A percentile compares a stretch with the other conserved stretches of the same genome.
phyloP scores from a whole-genome alignment of 2,329 filamentous ascomycete genomes.

The Biscogniauxia sp. region DNA sequence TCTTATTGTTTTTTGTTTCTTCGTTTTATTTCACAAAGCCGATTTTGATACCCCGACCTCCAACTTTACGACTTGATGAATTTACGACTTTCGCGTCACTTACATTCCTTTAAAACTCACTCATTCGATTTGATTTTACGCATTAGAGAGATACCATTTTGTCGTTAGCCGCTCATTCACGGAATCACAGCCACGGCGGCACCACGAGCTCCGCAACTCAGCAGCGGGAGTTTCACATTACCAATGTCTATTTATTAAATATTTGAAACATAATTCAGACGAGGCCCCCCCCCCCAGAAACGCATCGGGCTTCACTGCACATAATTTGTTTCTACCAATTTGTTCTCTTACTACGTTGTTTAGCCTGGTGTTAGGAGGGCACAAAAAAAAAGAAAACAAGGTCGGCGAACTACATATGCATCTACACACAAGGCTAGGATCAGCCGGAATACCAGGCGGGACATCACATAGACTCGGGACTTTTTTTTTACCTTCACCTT shows the following conservation, averaged over 20 bases:
- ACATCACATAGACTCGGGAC: constrained; percentile 22
- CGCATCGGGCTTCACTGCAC: constrained; percentile 19
- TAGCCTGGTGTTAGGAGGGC: constrained; percentile 17
- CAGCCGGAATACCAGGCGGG: constrained; percentile 20
- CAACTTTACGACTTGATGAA: constrained; percentile 19
- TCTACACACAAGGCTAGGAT: constrained; percentile 24
- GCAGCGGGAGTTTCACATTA: constrained; percentile 1
- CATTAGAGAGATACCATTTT: constrained; percentile 33
- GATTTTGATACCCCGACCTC: not conserved
- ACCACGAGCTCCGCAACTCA: not conserved
- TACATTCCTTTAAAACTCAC: constrained; percentile 21
- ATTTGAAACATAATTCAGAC: constrained; percentile 16
- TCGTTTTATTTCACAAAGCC: not conserved
- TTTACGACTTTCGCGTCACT: constrained; percentile 25
- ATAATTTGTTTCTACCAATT: constrained; percentile 10
- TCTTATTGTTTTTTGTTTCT: constrained; percentile 2
- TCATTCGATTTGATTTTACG: constrained; percentile 18
- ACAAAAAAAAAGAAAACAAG: constrained; percentile 1
- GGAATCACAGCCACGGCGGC: not conserved
- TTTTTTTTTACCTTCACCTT: constrained; percentile 3
- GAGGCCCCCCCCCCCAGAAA: constrained; percentile 12
- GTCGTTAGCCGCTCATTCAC: constrained; percentile 1
- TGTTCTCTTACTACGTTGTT: constrained; percentile 17
- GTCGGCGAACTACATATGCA: constrained; percentile 25
- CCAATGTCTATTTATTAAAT: constrained; percentile 20